Conservation (phyloP, 2,329 filamentous ascomycete genomes). For the Pezizomycotina sp. region DNA sequence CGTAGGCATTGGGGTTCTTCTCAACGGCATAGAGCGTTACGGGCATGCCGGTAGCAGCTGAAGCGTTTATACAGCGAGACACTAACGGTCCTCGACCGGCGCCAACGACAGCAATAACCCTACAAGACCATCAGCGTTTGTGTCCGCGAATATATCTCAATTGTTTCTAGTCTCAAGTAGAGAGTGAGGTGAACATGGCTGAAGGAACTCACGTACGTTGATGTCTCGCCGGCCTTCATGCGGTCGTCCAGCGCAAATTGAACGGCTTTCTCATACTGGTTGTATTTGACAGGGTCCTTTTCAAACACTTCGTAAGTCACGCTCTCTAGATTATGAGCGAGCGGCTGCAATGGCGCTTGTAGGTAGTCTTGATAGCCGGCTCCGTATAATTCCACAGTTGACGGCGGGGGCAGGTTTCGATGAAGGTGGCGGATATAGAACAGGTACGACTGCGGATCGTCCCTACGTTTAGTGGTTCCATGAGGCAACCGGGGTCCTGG, state of each 20-base stretch:
- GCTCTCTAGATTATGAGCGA: slow-evolving; percentile 91
- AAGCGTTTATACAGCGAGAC: slow-evolving; percentile 68
- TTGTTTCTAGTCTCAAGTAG: no score
- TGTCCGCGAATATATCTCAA: slow-evolving; percentile 1
- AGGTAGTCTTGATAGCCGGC: slow-evolving; percentile 80
- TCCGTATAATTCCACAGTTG: slow-evolving; percentile 48
- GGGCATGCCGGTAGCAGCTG: slow-evolving; percentile 54
- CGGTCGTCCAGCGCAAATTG: slow-evolving; percentile 68
- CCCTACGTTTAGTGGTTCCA: slow-evolving; percentile 29
- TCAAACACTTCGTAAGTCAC: slow-evolving; percentile 98
- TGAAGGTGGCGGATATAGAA: slow-evolving; percentile 76
- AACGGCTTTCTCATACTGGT: slow-evolving; percentile 81
- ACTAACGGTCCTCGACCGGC: slow-evolving; percentile 87
- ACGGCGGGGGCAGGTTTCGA: slow-evolving; percentile 53
- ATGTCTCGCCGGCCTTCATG: slow-evolving; percentile 36
- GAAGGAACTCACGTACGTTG: no score
- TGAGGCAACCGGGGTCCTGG: slow-evolving; percentile 50
- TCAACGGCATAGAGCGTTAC: slow-evolving; percentile 86
- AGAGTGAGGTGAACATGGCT: no score
- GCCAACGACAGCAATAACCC: slow-evolving; percentile 74
- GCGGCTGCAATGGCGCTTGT: slow-evolving; percentile 81
- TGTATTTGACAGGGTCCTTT: slow-evolving; percentile 94
- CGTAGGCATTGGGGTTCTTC: slow-evolving; percentile 96
- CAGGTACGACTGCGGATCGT: slow-evolving; percentile 48
- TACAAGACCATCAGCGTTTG: slow-evolving; percentile 2